These are phyloP conservation scores for Rhodamnia rubescens DNA, from an alignment of 345 rosid species.

Conservation along the genomic window DNA sequence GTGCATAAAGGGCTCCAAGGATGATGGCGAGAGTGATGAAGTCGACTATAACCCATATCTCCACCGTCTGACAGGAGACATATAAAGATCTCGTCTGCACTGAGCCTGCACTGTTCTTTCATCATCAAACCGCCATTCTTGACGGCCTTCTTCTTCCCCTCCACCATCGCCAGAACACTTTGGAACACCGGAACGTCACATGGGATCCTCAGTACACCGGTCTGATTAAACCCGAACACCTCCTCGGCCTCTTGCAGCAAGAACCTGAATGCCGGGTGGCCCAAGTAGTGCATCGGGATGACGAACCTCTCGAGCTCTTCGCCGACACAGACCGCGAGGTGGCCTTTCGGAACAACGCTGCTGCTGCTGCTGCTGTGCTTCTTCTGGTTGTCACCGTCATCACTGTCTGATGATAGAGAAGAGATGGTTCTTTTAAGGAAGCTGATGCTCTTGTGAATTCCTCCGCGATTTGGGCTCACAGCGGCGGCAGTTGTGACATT, in stretches of 20 bases:
- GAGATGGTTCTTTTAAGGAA: slow-evolving; percentile 67
- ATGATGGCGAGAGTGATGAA: too few species aligned
- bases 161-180: background rate
- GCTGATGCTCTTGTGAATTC: slow-evolving; percentile 21
- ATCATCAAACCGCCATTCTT: too few species aligned
- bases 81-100: too few species aligned
- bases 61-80: too few species aligned
- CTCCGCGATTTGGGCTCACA: too few species aligned
- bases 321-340: slow-evolving; percentile 61
- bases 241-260: slow-evolving; percentile 72
- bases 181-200: slow-evolving; percentile 39
- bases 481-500: too few species aligned
- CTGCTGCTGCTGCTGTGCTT: background rate
- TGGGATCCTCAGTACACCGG: slow-evolving; percentile 60
- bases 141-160: too few species aligned
- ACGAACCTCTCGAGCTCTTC: slow-evolving; percentile 55
- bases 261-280: slow-evolving; percentile 47
- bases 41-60: too few species aligned
- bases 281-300: slow-evolving; percentile 55
- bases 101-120: too few species aligned
- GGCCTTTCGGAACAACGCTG: slow-evolving; percentile 34
- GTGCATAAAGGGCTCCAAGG: too few species aligned
- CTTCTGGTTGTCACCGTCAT: slow-evolving; percentile 1
- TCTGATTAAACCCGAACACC: slow-evolving; percentile 76
- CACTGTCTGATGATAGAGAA: slow-evolving; percentile 11